Base-by-base conservation (phyloP, 192 early-diverging fungal species). In the Umbelopsis sp. region DNA sequence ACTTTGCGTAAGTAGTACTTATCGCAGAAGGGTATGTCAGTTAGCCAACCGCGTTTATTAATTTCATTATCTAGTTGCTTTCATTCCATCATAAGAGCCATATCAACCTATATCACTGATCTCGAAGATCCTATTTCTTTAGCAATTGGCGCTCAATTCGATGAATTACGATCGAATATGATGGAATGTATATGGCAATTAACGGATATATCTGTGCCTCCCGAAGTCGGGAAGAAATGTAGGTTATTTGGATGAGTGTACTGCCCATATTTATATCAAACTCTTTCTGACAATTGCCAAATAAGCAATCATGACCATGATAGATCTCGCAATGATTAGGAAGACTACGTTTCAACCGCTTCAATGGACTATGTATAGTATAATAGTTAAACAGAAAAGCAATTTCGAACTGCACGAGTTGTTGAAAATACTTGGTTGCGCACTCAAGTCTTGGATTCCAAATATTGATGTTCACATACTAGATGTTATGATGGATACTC, bases 141-240 rank as follows among this genome's bases (percentile, higher is more conserved):
- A 22, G 44, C 53, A 0, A n/a, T 62, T 12, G 56, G 50, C 21
- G 24, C 56, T 38, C 62, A 65, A 6, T 77, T 74, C 71, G 79
- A 81, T 69, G 38, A 45, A 45, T 25, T 81, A 20, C 45, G 73
- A 20, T 47, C 69, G 5, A 56, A 54, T 68, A 71, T 73, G 12
- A 69, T 89, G n/a, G 54, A 78, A 4, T 47, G 86, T 31, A 59
- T 83, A 12, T 50, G 47, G 2, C 56, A 52, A 31, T 72, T 82
- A 24, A 80, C 71, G 17, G 47, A 66, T 22, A 38, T 69, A 26
- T 69, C 51, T 54, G 65, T 68, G 38, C 81, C 81, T 75, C 45
- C 72, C 8, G 52, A 62, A 11, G 83, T 83, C 82, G 65, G 77
- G 9, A 69, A 65, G 20, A 82, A 84, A 80, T 81, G 88, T 85